A percentile compares a stretch with the other conserved stretches of the same genome.
Conservation (phyloP, 2,329 filamentous ascomycete species). For the Colletotrichum cereale region DNA sequence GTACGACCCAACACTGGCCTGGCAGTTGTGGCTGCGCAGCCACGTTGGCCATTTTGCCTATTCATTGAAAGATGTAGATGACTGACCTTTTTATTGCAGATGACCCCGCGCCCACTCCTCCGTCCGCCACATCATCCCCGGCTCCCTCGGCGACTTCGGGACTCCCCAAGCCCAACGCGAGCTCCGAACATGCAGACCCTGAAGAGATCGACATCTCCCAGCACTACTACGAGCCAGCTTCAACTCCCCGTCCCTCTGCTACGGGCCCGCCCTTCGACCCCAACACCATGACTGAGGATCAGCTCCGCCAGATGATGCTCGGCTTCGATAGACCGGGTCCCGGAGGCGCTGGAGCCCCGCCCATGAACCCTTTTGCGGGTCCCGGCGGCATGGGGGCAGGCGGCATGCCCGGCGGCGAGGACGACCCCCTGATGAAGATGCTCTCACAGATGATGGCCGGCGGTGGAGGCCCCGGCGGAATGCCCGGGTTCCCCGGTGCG, state of each 20-base stretch:
- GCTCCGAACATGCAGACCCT: constrained; percentile 68
- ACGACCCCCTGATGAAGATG: constrained; percentile 66
- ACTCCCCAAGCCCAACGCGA: constrained; percentile 45
- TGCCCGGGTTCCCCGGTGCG: constrained; percentile 21
- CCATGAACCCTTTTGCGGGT: constrained; percentile 43
- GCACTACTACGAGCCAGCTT: constrained; percentile 72
- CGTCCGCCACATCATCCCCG: constrained; percentile 33
- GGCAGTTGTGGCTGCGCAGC: background rate
- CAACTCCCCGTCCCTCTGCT: constrained; percentile 44
- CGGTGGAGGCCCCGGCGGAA: constrained; percentile 47
- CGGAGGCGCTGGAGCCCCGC: constrained; percentile 40
- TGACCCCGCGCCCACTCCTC: constrained; percentile 12
- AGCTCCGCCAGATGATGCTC: constrained; percentile 75
- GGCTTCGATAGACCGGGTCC: constrained; percentile 59
- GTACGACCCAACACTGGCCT: constrained; percentile 47
- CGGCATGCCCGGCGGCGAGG: constrained; percentile 61
- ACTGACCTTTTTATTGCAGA: constrained; percentile 9
- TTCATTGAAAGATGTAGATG: background rate
- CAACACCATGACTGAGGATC: constrained; percentile 64
- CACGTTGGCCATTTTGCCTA: background rate
- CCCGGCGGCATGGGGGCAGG: constrained; percentile 32
- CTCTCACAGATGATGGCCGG: constrained; percentile 78
- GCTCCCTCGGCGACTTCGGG: constrained; percentile 45
- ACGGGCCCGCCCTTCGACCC: constrained; percentile 47
- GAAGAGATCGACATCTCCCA: constrained; percentile 85